Conservation (phyloP, 2,329 filamentous ascomycete species). For the Calonectria leucothoes region DNA sequence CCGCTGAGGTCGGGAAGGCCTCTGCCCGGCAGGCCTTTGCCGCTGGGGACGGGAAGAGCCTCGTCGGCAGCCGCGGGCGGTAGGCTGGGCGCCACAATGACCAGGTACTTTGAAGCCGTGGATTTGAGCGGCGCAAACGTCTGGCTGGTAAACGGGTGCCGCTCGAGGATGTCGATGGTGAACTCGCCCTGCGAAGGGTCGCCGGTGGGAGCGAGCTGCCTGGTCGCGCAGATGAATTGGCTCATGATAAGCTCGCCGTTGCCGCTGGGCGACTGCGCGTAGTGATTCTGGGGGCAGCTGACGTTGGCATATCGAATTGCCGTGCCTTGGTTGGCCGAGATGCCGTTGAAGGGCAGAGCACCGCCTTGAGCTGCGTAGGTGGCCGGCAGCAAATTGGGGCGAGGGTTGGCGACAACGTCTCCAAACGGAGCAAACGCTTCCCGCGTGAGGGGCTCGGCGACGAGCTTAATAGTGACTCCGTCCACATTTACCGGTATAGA, state of each 20-base stretch:
- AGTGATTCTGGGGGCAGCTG: slow-evolving; percentile 78
- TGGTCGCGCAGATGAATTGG: slow-evolving; percentile 82
- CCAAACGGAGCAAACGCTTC: slow-evolving; percentile 83
- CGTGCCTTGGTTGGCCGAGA: slow-evolving; percentile 84
- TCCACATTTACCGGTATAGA: slow-evolving; percentile 40
- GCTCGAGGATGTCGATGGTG: slow-evolving; percentile 78
- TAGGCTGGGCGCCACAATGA: slow-evolving; percentile 87
- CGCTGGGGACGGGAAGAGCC: slow-evolving; percentile 42
- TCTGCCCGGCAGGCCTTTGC: slow-evolving; percentile 62
- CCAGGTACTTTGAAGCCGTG: slow-evolving; percentile 73
- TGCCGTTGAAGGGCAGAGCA: slow-evolving; percentile 57
- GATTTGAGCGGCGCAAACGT: slow-evolving; percentile 84
- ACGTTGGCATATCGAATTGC: slow-evolving; percentile 89
- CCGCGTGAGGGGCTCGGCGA: slow-evolving; percentile 74
- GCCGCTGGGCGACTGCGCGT: slow-evolving; percentile 72
- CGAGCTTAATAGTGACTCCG: slow-evolving; percentile 52
- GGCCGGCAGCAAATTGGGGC: slow-evolving; percentile 64
- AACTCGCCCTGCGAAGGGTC: slow-evolving; percentile 56
- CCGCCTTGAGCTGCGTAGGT: slow-evolving; percentile 53
- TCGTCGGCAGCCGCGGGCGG: slow-evolving; percentile 50
- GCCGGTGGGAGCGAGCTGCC: slow-evolving; percentile 37
- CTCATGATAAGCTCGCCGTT: slow-evolving; percentile 74
- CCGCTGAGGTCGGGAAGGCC: slow-evolving; percentile 79
- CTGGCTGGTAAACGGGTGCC: slow-evolving; percentile 94
- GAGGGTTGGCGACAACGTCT: slow-evolving; percentile 82